phyloP scores from a whole-genome alignment of 345 rosid species.

The Chamaenerion angustifolium region DNA sequence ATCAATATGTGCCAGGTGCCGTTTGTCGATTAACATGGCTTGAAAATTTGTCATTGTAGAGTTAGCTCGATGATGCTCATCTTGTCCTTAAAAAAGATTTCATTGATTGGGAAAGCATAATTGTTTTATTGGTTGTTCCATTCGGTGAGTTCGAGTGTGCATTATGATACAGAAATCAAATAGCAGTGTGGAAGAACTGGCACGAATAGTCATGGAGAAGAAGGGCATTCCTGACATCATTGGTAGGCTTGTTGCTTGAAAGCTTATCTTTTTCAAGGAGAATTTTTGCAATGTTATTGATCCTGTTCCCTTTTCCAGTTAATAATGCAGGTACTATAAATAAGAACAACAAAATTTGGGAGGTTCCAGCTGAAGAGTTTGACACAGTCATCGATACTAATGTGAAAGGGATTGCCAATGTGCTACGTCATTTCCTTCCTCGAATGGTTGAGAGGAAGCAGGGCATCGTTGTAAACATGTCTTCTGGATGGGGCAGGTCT shows the following conservation, averaged over 20 bases:
- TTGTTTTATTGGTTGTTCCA: not conserved
- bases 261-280: not conserved
- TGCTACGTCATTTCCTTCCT: constrained; percentile 85
- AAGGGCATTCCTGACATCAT: constrained; percentile 81
- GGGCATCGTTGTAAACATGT: constrained; percentile 77
- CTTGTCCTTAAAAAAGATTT: no score
- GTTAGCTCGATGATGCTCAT: no score
- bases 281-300: no score
- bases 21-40: no score
- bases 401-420: constrained; percentile 69
- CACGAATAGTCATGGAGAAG: constrained; percentile 59
- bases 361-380: constrained; percentile 79
- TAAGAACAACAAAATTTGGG: constrained; percentile 86
- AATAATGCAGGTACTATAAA: constrained; percentile 93
- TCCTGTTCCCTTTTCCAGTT: constrained; percentile 25
- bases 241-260: constrained; percentile 20
- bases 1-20: no score
- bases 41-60: no score
- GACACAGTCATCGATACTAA: constrained; percentile 83
- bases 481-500: constrained; percentile 98
- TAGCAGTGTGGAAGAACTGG: constrained; percentile 63
- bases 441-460: constrained; percentile 63
- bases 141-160: not conserved
- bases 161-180: constrained; percentile 37
- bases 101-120: not conserved